These are phyloP conservation scores for Hemerocallis citrina DNA, from an alignment of 106 monocot genomes.

Conservation along the genomic window DNA sequence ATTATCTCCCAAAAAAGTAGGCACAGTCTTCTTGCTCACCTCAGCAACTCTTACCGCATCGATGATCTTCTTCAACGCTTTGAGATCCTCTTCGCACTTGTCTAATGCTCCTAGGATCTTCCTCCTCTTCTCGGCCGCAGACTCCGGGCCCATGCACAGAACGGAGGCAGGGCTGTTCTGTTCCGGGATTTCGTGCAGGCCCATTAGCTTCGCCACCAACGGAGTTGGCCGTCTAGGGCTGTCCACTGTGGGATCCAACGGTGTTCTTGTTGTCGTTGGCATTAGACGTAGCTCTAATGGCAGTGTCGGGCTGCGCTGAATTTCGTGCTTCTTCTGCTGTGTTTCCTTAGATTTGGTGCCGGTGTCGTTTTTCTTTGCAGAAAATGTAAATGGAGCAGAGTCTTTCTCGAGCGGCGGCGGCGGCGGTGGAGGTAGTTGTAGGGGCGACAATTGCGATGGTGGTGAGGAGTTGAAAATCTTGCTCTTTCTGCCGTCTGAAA, in stretches of 20 bases:
- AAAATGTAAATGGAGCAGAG: too few relatives aligned
- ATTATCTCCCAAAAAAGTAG: neutral
- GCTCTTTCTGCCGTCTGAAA: slow-evolving; percentile 16
- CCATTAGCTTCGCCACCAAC: slow-evolving; percentile 23
- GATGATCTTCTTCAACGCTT: slow-evolving; percentile 59
- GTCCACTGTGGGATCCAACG: slow-evolving; percentile 1
- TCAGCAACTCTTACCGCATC: slow-evolving; percentile 40
- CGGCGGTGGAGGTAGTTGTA: too few relatives aligned
- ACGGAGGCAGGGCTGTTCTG: too few relatives aligned
- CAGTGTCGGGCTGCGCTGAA: slow-evolving; percentile 47
- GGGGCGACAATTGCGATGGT: neutral
- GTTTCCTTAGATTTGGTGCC: neutral
- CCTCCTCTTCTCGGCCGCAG: slow-evolving; percentile 50
- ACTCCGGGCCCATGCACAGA: too few relatives aligned
- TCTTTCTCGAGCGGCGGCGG: too few relatives aligned
- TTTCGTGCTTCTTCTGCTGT: too few relatives aligned
- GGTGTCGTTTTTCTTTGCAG: neutral
- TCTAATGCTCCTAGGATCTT: slow-evolving; percentile 70
- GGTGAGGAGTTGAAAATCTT: neutral
- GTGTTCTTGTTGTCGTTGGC: too few relatives aligned
- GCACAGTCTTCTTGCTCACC: neutral
- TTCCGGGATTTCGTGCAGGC: slow-evolving; percentile 5
- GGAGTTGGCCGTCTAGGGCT: slow-evolving; percentile 12
- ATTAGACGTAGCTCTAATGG: slow-evolving; percentile 23
- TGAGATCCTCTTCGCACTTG: slow-evolving; percentile 71